Conservation (phyloP, 2,329 filamentous ascomycete species). For the Beauveria asiatica region DNA sequence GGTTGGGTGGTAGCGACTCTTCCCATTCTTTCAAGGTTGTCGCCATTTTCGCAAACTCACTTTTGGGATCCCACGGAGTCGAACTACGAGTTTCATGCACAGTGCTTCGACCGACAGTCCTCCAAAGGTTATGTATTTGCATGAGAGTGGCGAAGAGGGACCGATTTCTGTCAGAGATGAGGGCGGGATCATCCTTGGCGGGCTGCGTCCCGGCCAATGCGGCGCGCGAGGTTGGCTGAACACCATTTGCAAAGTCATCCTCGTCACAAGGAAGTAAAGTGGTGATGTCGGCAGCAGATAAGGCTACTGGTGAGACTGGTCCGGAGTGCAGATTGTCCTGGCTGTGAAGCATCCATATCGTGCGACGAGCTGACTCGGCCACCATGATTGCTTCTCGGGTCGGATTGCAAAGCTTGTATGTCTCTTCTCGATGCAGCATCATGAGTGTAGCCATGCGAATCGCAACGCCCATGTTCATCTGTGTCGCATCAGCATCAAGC, state of each 20-base stretch:
- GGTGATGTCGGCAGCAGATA: constrained; percentile 45
- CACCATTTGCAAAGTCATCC: constrained; percentile 39
- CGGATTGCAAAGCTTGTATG: constrained; percentile 36
- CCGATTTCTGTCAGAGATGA: constrained; percentile 34
- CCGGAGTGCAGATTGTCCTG: constrained; percentile 50
- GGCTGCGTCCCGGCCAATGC: constrained; percentile 46
- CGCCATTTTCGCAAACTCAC: constrained; percentile 39
- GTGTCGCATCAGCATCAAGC: neutral
- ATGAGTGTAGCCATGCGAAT: constrained; percentile 48
- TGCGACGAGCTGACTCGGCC: constrained; percentile 48
- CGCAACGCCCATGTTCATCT: constrained; percentile 50
- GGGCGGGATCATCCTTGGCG: constrained; percentile 35
- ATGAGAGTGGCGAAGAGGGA: constrained; percentile 49
- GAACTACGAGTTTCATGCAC: constrained; percentile 34
- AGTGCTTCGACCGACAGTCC: constrained; percentile 39
- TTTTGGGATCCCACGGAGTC: constrained; percentile 38
- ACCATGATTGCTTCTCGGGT: constrained; percentile 37
- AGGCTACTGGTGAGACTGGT: constrained; percentile 40
- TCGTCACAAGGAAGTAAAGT: constrained; percentile 45
- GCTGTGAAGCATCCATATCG: constrained; percentile 51
- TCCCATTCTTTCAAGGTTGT: constrained; percentile 41
- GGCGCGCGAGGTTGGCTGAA: constrained; percentile 39
- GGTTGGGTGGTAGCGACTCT: constrained; percentile 34
- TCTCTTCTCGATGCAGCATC: constrained; percentile 47
- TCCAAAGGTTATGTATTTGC: constrained; percentile 48